Percentiles rank a stretch among this genome's conserved stretches.
Conservation (phyloP, 345 rosid species). For the Eucalyptus dawsonii region DNA sequence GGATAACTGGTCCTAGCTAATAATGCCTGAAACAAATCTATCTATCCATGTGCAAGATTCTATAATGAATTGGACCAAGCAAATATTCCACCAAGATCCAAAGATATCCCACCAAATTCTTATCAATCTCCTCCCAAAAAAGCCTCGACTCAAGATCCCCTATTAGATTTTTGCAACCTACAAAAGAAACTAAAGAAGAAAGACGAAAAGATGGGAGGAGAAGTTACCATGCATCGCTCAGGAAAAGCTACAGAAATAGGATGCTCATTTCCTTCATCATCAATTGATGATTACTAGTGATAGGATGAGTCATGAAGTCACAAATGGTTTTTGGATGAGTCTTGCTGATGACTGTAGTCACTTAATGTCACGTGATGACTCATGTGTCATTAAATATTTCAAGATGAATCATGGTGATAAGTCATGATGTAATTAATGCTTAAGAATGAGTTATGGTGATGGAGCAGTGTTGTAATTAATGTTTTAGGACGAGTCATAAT, state of each 20-base stretch:
- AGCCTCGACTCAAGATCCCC: not conserved
- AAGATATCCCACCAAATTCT: not conserved
- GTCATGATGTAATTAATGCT: not conserved
- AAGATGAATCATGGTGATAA: too few species aligned
- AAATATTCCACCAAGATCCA: not conserved
- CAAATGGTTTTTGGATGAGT: too few species aligned
- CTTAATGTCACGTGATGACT: not conserved
- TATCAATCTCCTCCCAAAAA: not conserved
- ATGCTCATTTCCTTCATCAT: not conserved
- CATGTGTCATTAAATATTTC: too few species aligned
- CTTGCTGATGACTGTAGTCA: not conserved
- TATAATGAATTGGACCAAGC: not conserved
- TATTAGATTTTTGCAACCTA: not conserved
- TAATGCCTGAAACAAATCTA: too few species aligned
- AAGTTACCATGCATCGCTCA: not conserved
- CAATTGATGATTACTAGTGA: not conserved
- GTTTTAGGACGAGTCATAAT: too few species aligned
- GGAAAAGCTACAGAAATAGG: not conserved
- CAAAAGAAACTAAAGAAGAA: too few species aligned
- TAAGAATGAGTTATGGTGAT: rapidly evolving
- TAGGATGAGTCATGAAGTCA: too few species aligned
- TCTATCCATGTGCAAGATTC: not conserved
- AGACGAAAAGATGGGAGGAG: not conserved
- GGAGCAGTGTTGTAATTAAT: too few species aligned
- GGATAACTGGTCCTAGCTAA: not conserved